Conservation (phyloP, 148 eudicot genomes). For the Gaultheria prostrata region DNA sequence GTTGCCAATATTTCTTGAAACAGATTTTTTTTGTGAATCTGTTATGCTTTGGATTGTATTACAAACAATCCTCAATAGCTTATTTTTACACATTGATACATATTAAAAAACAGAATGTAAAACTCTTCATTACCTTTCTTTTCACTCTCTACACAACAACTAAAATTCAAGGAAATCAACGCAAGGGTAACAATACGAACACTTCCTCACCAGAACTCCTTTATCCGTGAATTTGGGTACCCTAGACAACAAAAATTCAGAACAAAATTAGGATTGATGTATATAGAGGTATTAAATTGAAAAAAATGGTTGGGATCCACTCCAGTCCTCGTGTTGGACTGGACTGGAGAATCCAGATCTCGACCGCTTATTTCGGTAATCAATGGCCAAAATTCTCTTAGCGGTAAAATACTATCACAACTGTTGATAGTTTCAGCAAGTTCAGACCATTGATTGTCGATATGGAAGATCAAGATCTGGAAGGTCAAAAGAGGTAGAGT, state of each 20-base stretch:
- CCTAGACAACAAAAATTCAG: slow-evolving; percentile 10
- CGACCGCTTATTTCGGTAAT: no score
- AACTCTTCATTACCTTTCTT: background rate
- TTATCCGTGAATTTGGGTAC: slow-evolving; percentile 22
- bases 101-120: background rate
- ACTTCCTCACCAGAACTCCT: background rate
- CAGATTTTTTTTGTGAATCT: background rate
- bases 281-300: background rate
- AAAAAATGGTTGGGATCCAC: background rate
- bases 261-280: background rate
- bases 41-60: background rate
- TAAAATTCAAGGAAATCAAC: slow-evolving; percentile 2
- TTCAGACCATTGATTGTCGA: no score
- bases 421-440: no score
- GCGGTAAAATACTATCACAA: no score
- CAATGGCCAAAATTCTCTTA: no score
- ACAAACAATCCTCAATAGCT: background rate
- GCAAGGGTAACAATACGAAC: background rate
- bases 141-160: slow-evolving; percentile 2
- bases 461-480: no score
- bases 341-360: no score
- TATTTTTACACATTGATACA: slow-evolving; percentile 14
- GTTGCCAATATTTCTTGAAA: background rate
- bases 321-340: background rate
- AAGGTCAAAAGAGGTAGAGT: no score